These are phyloP conservation scores for Phyllosticta citrichinensis DNA, from an alignment of 2,329 filamentous ascomycete genomes.

Conservation along the genomic window DNA sequence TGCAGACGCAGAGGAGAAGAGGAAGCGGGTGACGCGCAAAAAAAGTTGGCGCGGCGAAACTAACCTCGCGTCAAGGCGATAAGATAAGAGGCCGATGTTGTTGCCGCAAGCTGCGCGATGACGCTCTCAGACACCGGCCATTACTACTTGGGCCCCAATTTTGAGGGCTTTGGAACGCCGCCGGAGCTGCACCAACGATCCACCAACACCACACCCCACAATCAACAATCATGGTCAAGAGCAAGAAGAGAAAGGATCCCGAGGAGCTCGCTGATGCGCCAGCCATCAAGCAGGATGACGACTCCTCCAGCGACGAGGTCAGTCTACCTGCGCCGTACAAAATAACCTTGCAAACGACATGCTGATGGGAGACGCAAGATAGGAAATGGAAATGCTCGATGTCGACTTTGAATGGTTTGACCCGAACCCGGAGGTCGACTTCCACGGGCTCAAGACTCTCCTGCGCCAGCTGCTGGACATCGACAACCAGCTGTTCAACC, in stretches of 20 bases:
- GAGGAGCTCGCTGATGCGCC: slow-evolving; percentile 28
- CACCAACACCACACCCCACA: slow-evolving; percentile 1
- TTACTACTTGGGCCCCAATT: background rate
- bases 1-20: slow-evolving; percentile 10
- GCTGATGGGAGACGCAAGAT: slow-evolving; percentile 10
- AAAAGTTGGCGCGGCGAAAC: no score
- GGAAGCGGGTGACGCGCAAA: slow-evolving; percentile 3
- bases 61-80: background rate
- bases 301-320: slow-evolving; percentile 25
- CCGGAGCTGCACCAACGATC: background rate
- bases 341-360: background rate
- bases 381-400: slow-evolving; percentile 87
- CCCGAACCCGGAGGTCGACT: slow-evolving; percentile 79
- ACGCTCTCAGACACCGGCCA: background rate
- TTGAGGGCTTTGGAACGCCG: background rate
- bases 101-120: background rate
- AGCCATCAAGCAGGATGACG: slow-evolving; percentile 18
- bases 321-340: background rate
- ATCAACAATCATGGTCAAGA: slow-evolving; percentile 23
- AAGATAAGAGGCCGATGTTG: background rate
- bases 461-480: slow-evolving; percentile 86
- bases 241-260: slow-evolving; percentile 22
- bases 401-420: slow-evolving; percentile 99
- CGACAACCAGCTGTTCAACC: slow-evolving; percentile 75
- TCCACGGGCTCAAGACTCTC: slow-evolving; percentile 86